Evolutionary conservation across 345 rosid species (phyloP), one percentile per base, ranked within the genome.

Genomic region (Aurinia saxatilis): DNA sequence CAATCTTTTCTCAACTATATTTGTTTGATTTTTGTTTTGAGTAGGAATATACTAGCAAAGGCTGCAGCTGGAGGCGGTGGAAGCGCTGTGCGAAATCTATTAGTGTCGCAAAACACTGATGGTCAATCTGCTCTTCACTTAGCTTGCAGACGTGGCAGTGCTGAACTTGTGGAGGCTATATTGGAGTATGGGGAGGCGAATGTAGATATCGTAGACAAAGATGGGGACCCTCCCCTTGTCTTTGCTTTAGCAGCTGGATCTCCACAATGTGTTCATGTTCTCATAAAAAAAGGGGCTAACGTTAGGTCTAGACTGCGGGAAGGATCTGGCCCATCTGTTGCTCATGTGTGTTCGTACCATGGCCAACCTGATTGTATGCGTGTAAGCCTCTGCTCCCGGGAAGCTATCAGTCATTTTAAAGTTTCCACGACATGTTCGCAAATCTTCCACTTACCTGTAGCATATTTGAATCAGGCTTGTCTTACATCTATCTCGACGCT

Each of bases 341-440:
- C 97, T 64, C 99, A 93, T 79, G 96, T 90, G 55, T 93, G 99
- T 82, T 95, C 97, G 13, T 90, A 87, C 70, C 96, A 93, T 78
- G 99, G 99, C 58, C 99, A 93, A 64, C 96, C 99, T 61, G 99
- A 90, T 63, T 89, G 99, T 79, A 90, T 93, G 97, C 91, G 75
- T 50, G 99, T 93, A 82, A 70, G 96, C 78, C 69, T 68, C 64
- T 63, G 15, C 23, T 45, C 57, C 51, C 12, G 8, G 49, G 65
- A 40, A 31, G 17, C 55, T 47, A 70, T 47, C 23, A 9, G 42
- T 55, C 57, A 31, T 46, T 47, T 31, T 47, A 44, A 51, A 60
- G 55, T 35, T 63, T 55, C 7, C 45, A 54, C 27, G 3, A 18
- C 50, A 19, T 37, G 57, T 38, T 54, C 41, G 42, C 25, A 34